A percentile compares a stretch with the other conserved stretches of the same genome.
Conservation (phyloP, 495 filamentous ascomycete species). For the Daldinia decipiens region DNA sequence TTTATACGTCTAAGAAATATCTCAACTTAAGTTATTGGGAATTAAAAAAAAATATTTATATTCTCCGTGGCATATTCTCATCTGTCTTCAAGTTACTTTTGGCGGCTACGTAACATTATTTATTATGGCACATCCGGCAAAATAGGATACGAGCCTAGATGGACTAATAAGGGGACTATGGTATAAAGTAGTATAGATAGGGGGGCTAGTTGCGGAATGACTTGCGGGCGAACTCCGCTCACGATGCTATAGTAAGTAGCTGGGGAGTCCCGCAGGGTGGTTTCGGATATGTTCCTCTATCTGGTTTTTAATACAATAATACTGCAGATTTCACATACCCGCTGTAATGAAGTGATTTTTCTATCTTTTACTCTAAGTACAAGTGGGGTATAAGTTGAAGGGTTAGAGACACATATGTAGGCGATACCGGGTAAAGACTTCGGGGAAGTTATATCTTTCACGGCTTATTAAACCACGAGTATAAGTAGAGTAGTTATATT, state of each 20-base stretch:
- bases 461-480: not conserved
- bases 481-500: not conserved
- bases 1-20: not conserved
- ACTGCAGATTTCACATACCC: not conserved
- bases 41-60: slow-evolving; percentile 1
- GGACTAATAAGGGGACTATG: slow-evolving; percentile 10
- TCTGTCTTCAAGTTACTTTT: slow-evolving; percentile 5
- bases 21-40: not conserved
- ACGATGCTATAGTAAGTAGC: not conserved
- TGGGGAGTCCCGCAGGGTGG: not conserved
- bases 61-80: slow-evolving; percentile 9
- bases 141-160: slow-evolving; percentile 38
- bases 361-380: not conserved
- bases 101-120: slow-evolving; percentile 29
- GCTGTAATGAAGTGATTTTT: not conserved
- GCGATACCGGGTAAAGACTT: not conserved
- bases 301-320: not conserved
- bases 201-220: slow-evolving; percentile 16
- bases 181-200: slow-evolving; percentile 27
- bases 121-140: slow-evolving; percentile 42
- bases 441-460: not conserved
- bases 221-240: not conserved
- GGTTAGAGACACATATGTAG: not conserved
- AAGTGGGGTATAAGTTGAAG: not conserved
- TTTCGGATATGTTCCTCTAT: slow-evolving; percentile 1